Base-by-base conservation (phyloP, 768 basidiomycete species). In the Auricularia cornea region DNA sequence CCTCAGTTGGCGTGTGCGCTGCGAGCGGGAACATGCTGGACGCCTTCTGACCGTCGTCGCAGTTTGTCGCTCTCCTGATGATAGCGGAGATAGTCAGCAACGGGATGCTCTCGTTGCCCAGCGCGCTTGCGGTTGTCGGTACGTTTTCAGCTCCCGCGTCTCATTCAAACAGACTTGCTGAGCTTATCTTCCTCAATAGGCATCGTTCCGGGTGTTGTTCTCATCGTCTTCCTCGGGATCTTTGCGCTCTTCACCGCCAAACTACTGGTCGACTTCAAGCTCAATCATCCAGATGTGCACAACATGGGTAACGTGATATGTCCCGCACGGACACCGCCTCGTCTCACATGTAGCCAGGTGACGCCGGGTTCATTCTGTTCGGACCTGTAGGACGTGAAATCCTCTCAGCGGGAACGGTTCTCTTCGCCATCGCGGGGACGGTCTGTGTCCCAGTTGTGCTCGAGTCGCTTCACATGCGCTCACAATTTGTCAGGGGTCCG, bases 11-110 rank as follows among this genome's bases (percentile, higher is more conserved):
- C 81, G 79, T 77, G 63, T 65, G 32, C 51, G 38, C 26, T 23
- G 10, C 44, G 40, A 62, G 41, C 57, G 33, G 12, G 56, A 38
- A 33, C 26, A 26, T 23, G 23, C 28, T 52, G 28, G 26, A 52
- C 40, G 23, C n/a, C 12, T 38, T 23, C 38, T 26, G 33, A 59
- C 62, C 3, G 35, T 54, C 20, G 26, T 35, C 38, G 20, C 61
- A 83, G 80, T 80, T 82, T 64, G 79, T 83, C 8, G 71, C 74
- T 29, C 65, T 82, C 60, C 70, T 84, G 23, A 84, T 84, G 83
- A 82, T 83, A 60, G 81, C 82, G 51, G 82, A 83, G 68, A 82
- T 83, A 29, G 81, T 84, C 35, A 80, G 79, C 70, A 83, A 83
- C 70, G 83, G 82, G 12, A 81, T 83, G 78, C 68, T 83, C 18